Percentiles rank a stretch among this genome's conserved stretches.
phyloP scores from a whole-genome alignment of 441 rosid species.

The Bocquillonia castaneifolia region DNA sequence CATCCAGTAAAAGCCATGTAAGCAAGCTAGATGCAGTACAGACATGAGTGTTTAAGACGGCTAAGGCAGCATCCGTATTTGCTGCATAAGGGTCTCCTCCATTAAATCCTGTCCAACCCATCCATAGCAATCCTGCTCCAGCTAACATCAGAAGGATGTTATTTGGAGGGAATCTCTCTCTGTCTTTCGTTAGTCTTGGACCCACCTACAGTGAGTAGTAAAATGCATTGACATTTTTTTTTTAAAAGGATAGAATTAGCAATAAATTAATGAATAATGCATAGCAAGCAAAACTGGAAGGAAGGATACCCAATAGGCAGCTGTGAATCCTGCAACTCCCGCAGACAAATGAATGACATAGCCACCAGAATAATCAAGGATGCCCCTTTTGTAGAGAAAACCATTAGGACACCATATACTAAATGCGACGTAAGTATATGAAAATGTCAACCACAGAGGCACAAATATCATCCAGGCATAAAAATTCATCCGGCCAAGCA shows the following conservation, averaged over 20 bases:
- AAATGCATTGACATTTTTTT: neutral
- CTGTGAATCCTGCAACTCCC: constrained; percentile 56
- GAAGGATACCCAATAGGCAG: constrained; percentile 45
- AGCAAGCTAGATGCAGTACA: constrained; percentile 46
- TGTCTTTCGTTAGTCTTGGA: constrained; percentile 44
- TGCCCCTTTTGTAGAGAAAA: constrained; percentile 32
- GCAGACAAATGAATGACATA: constrained; percentile 52
- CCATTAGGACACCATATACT: constrained; percentile 42
- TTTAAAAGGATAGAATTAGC: too few relatives aligned
- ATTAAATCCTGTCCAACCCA: constrained; percentile 60
- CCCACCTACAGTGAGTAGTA: constrained; percentile 34
- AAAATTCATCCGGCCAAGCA: constrained; percentile 52
- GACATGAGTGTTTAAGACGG: constrained; percentile 46
- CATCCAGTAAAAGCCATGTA: constrained; percentile 42
- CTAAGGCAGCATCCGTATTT: constrained; percentile 38
- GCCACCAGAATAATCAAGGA: constrained; percentile 52
- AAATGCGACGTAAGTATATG: constrained; percentile 41
- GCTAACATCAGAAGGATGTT: constrained; percentile 42
- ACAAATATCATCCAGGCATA: constrained; percentile 63
- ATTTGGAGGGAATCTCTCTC: constrained; percentile 52
- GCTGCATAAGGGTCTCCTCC: constrained; percentile 53
- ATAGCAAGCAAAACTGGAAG: neutral
- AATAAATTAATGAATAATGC: neutral
- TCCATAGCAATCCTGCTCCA: constrained; percentile 55
- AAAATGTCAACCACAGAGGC: constrained; percentile 50